These are phyloP conservation scores for Monosporascus cannonballus DNA, from an alignment of 2,329 filamentous ascomycete genomes.

Conservation along the genomic window DNA sequence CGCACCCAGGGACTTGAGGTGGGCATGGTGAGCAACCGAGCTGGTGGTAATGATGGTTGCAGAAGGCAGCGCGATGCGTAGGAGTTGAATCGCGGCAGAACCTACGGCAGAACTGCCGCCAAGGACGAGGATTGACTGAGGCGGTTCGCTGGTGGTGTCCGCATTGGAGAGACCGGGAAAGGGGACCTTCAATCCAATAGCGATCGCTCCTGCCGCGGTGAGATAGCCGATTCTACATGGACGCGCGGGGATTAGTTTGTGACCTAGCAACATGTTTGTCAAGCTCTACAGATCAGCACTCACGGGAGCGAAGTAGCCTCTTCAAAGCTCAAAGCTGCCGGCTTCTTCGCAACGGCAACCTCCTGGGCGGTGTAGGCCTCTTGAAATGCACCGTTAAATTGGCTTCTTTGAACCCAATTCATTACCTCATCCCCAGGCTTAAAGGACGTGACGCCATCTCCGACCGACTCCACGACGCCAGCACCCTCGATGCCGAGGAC, in stretches of 20 bases:
- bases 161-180: slow-evolving; percentile 18
- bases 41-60: slow-evolving; percentile 27
- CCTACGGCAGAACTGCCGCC: slow-evolving; percentile 30
- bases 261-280: too few relatives aligned
- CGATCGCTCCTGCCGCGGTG: slow-evolving; percentile 16
- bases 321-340: slow-evolving; percentile 20
- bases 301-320: slow-evolving; percentile 26
- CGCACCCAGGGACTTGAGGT: slow-evolving; percentile 16
- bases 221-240: slow-evolving; percentile 17
- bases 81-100: slow-evolving; percentile 27
- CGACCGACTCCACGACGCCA: slow-evolving; percentile 28
- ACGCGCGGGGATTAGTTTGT: neutral
- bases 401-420: slow-evolving; percentile 3
- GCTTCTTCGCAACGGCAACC: slow-evolving; percentile 21
- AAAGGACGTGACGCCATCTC: slow-evolving; percentile 20
- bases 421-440: slow-evolving; percentile 26
- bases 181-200: slow-evolving; percentile 18
- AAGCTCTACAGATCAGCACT: neutral
- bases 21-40: slow-evolving; percentile 18
- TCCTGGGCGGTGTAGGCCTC: slow-evolving; percentile 17
- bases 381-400: slow-evolving; percentile 19
- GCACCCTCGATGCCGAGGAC: slow-evolving; percentile 29
- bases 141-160: neutral
- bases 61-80: slow-evolving; percentile 25
- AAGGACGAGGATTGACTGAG: slow-evolving; percentile 26